Percentiles rank a stretch among this genome's conserved stretches.
Conservation (phyloP, 2,329 filamentous ascomycete species). For the Acarospora socialis region DNA sequence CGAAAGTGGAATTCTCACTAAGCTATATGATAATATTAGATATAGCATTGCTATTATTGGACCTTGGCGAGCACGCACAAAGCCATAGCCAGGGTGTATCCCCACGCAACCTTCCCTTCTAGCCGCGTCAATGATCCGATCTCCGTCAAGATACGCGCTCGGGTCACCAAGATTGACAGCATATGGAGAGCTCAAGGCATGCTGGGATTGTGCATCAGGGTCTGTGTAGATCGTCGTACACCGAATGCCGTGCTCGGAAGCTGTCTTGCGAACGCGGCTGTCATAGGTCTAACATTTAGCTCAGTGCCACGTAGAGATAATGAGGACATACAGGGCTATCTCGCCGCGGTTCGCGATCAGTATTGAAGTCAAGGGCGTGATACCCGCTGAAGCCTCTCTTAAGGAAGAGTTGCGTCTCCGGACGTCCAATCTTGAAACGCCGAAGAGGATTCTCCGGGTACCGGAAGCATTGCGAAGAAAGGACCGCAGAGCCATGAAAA, state of each 20-base stretch:
- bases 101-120: constrained; percentile 77
- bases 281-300: constrained; percentile 3
- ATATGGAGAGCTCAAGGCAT: constrained; percentile 72
- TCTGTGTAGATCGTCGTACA: constrained; percentile 94
- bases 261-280: constrained; percentile 73
- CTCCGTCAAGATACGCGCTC: constrained; percentile 82
- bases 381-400: too few relatives aligned
- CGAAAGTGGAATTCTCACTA: constrained; percentile 86
- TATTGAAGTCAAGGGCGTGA: constrained; percentile 51
- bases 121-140: constrained; percentile 78
- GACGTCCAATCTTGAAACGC: too few relatives aligned
- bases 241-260: constrained; percentile 72
- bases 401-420: too few relatives aligned
- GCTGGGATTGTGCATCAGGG: constrained; percentile 73
- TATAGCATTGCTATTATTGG: not conserved
- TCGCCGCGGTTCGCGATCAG: constrained; percentile 95
- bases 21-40: constrained; percentile 29
- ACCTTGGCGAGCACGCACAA: constrained; percentile 30
- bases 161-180: constrained; percentile 72
- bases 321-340: constrained; percentile 55
- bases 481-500: too few relatives aligned
- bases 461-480: too few relatives aligned
- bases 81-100: constrained; percentile 93
- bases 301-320: not conserved
- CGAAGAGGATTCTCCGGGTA: too few relatives aligned